phyloP scores from a whole-genome alignment of 176 grass and related monocot genomes.

The Avena insularis region DNA sequence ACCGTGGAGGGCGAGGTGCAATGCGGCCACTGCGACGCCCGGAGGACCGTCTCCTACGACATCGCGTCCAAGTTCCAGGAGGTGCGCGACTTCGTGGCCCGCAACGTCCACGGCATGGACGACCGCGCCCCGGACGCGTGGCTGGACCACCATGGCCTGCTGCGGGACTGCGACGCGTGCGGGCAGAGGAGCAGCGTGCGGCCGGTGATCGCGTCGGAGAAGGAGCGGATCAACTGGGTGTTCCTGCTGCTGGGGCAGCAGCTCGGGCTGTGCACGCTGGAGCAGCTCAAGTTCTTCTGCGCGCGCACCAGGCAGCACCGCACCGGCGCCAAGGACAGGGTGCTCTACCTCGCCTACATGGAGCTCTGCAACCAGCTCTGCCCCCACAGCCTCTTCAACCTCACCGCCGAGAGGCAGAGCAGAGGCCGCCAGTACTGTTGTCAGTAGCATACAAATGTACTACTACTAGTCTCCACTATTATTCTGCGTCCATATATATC shows the following conservation, averaged over 20 bases:
- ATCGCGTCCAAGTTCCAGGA: conserved; percentile 40
- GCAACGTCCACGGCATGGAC: conserved; percentile 35
- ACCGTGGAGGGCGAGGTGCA: conserved; percentile 43
- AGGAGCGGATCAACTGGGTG: conserved; percentile 68
- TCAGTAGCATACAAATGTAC: neutral
- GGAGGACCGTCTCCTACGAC: neutral
- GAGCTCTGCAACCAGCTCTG: conserved; percentile 62
- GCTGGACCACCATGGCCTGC: neutral
- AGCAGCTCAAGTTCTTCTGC: conserved; percentile 76
- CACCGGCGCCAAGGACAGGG: conserved; percentile 62
- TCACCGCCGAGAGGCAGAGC: neutral
- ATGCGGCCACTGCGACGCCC: conserved; percentile 44
- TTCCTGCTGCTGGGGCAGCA: conserved; percentile 61
- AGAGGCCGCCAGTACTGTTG: neutral
- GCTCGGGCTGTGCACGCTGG: conserved; percentile 54
- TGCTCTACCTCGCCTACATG: conserved; percentile 56
- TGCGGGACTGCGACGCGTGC: conserved; percentile 50
- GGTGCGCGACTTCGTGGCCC: conserved; percentile 23
- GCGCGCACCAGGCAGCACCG: conserved; percentile 47
- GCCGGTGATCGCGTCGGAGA: conserved; percentile 49
- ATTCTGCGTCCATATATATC: neutral
- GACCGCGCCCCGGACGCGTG: conserved; percentile 49
- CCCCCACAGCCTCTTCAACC: conserved; percentile 32
- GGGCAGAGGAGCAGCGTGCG: conserved; percentile 26
- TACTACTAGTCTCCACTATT: neutral